These are phyloP conservation scores for Solanum chacoense DNA, from an alignment of 305 asterid genomes.

Conservation along the genomic window DNA sequence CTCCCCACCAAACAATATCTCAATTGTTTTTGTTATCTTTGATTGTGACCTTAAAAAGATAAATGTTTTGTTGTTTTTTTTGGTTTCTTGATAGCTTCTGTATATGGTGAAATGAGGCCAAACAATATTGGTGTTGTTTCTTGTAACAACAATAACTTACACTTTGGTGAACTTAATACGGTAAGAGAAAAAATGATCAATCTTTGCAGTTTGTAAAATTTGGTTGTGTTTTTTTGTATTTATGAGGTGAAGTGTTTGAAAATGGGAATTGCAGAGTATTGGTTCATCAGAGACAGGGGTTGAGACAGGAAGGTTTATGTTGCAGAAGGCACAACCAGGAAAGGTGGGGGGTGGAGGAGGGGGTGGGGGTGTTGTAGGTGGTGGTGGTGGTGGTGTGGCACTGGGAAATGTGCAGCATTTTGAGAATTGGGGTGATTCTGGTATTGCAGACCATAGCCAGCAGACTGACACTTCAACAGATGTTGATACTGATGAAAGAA, in stretches of 20 bases:
- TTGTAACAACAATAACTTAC: constrained; percentile 31
- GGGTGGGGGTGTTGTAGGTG: constrained; percentile 8
- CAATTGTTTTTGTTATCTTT: neutral
- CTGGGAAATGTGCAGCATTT: constrained; percentile 44
- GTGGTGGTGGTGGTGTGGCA: constrained; percentile 7
- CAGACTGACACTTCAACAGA: constrained; percentile 93
- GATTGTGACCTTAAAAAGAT: neutral
- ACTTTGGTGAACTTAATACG: constrained; percentile 65
- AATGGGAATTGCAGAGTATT: constrained; percentile 35
- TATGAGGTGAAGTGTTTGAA: neutral
- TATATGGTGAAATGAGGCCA: constrained; percentile 55
- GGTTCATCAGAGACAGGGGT: constrained; percentile 48
- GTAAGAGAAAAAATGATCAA: constrained; percentile 12
- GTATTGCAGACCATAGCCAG: constrained; percentile 76
- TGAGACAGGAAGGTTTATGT: constrained; percentile 38
- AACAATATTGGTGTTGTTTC: constrained; percentile 55
- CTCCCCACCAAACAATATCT: neutral
- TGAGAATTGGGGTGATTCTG: constrained; percentile 85
- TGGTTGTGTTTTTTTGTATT: neutral
- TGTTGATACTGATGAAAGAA: constrained; percentile 60
- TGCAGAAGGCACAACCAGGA: constrained; percentile 24
- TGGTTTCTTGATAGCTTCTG: constrained; percentile 34
- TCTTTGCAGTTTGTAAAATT: neutral
- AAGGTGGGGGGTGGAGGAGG: constrained; percentile 24
- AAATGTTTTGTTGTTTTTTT: neutral